These are phyloP conservation scores for Gymnopus androsaceus DNA, from an alignment of 1,284 basidiomycete species.

Conservation along the genomic window DNA sequence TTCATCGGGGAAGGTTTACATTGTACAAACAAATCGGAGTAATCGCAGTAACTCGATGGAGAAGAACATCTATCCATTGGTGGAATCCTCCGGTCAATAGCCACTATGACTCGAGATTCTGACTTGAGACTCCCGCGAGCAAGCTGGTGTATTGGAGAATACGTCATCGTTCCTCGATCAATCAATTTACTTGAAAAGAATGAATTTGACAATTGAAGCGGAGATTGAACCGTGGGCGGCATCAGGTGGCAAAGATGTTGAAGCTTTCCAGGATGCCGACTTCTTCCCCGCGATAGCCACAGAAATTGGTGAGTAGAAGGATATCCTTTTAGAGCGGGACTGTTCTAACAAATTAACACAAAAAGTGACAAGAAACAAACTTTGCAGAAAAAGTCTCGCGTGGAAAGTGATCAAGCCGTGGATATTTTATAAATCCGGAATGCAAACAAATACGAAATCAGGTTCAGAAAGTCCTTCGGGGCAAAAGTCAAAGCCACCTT, in stretches of 20 bases:
- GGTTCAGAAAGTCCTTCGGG: constrained; percentile 20
- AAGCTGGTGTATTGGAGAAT: too few species aligned
- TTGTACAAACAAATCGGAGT: too few species aligned
- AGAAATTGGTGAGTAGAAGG: background rate
- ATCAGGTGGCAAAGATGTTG: background rate
- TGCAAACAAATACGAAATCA: constrained; percentile 11
- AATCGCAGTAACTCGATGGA: too few species aligned
- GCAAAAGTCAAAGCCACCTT: constrained; percentile 1
- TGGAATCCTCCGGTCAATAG: too few species aligned
- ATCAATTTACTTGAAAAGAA: background rate
- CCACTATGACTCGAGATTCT: too few species aligned
- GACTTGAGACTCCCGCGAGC: too few species aligned
- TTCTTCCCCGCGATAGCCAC: background rate
- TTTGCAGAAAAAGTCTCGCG: constrained; percentile 4
- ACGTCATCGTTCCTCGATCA: too few species aligned
- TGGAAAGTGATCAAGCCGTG: constrained; percentile 11
- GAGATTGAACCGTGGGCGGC: constrained; percentile 10
- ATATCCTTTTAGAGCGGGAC: background rate
- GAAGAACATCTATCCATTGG: too few species aligned
- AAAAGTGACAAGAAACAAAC: background rate
- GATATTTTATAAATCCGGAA: constrained; percentile 9
- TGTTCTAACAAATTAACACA: background rate
- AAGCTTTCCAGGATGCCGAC: background rate
- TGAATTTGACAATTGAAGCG: constrained; percentile 2
- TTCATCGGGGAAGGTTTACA: background rate